Evolutionary conservation across 164 flowering plant species (phyloP), one percentile per base, ranked within the genome.

Genomic region (Vitis rupestris): DNA sequence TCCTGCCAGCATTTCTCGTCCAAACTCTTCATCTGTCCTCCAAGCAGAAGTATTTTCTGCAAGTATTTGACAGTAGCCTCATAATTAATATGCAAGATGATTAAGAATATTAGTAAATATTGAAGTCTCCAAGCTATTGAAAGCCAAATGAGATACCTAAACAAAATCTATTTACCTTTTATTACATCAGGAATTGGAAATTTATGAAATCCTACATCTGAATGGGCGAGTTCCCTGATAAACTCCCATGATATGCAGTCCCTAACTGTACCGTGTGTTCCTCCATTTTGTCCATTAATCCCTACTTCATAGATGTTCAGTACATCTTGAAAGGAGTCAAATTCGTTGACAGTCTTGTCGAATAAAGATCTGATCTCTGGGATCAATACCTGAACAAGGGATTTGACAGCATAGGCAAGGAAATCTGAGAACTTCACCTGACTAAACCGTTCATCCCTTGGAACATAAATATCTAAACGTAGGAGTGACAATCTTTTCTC

Each of bases 11-110:
- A 88, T 95, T 81, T 95, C 97, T 53, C 97, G 72, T 5, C 68
- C 94, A 70, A 92, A 95, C 72, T 95, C 99, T 82, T 90, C 96
- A 70, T 95, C 98, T 15, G 96, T 83, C 76, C 96, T 92, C 99
- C 99, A 92, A 11, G 98, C 97, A 58, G 85, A 69, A 69, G 66
- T 85, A 64, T 85, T 83, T 72, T 68, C 98, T 94, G 86, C 64
- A 74, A n/a, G 51, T 50, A 65, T 12, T 23, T 59, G 65, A 72
- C 7, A 29, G 53, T 30, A 68, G 10, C 37, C 27, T 31, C 68
- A 37, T 50, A 48, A 16, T 8, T 59, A 30, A 12, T 15, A 19
- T 17, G 53, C 16, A 12, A 16, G n/a, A 23, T 53, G 53, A 49
- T n/a, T 44, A 23, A 3, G 0, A 23, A 27, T 6, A 1, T 13